Conservation (phyloP, 1,284 basidiomycete genomes). For the Anthracocystis panici-leucophaei region DNA sequence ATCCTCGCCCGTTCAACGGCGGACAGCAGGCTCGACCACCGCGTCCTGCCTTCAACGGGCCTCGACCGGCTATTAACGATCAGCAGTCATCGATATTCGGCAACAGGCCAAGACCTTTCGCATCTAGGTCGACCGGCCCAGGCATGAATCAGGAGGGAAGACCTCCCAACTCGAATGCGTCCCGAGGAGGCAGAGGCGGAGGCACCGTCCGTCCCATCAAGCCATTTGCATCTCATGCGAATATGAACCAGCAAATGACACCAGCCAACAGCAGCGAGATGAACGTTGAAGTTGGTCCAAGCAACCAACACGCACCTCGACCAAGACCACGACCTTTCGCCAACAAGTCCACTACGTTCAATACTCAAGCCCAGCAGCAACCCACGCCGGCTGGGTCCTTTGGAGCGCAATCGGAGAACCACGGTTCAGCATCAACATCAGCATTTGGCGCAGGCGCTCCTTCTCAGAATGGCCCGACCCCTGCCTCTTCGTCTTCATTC, state of each 20-base stretch:
- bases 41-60: constrained; percentile 6
- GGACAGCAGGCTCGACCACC: constrained; percentile 14
- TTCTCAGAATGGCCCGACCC: not conserved
- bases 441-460: constrained; percentile 5
- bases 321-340: constrained; percentile 36
- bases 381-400: constrained; percentile 1
- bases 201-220: constrained; percentile 26
- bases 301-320: constrained; percentile 19
- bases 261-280: not conserved
- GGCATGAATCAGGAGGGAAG: constrained; percentile 24
- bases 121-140: constrained; percentile 21
- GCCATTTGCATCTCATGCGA: constrained; percentile 21
- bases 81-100: constrained; percentile 29
- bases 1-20: constrained; percentile 15
- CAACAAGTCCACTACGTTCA: constrained; percentile 44
- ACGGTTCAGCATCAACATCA: constrained; percentile 1
- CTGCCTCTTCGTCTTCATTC: constrained; percentile 8
- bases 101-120: constrained; percentile 36
- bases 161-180: constrained; percentile 12
- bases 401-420: not conserved
- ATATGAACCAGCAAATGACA: constrained; percentile 5
- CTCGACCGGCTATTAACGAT: constrained; percentile 12
- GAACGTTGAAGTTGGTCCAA: constrained; percentile 2
- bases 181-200: constrained; percentile 34
- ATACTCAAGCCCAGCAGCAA: constrained; percentile 10